Conservation (phyloP, 31 red algal species). For the Odonthalia washingtoniensis region DNA sequence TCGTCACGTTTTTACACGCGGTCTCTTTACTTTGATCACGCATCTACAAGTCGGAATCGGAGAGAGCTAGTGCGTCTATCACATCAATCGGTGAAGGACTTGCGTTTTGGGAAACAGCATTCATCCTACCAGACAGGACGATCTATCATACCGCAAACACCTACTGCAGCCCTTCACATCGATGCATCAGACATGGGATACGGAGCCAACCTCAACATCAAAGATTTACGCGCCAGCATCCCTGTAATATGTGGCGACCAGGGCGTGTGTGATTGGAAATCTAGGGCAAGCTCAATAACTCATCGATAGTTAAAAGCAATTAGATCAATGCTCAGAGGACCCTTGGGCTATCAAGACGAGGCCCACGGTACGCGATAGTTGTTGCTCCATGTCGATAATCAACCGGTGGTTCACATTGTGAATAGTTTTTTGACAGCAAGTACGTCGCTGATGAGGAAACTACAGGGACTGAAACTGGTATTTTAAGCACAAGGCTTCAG, state of each 20-base stretch:
- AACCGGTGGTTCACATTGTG: conserved; percentile 27
- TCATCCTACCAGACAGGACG: background rate
- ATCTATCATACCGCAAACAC: background rate
- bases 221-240: background rate
- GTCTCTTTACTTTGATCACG: conserved; percentile 41
- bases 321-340: background rate
- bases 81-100: conserved; percentile 33
- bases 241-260: background rate
- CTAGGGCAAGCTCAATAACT: conserved; percentile 4
- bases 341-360: background rate
- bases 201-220: conserved; percentile 21
- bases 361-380: background rate
- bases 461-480: conserved; percentile 16
- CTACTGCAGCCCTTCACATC: conserved; percentile 3
- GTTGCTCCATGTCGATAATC: conserved; percentile 29
- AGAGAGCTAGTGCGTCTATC: background rate
- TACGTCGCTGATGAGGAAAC: conserved; percentile 27
- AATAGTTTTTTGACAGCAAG: conserved; percentile 35
- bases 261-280: conserved; percentile 40
- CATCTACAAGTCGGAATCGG: background rate
- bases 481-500: background rate
- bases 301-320: conserved; percentile 37
- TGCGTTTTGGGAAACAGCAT: conserved; percentile 3
- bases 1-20: conserved; percentile 50
- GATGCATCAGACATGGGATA: conserved; percentile 50